Percentiles rank a stretch among this genome's conserved stretches.
Evolutionary conservation across 768 basidiomycete species (phyloP).

Genomic region (Phaeotremella skinneri): DNA sequence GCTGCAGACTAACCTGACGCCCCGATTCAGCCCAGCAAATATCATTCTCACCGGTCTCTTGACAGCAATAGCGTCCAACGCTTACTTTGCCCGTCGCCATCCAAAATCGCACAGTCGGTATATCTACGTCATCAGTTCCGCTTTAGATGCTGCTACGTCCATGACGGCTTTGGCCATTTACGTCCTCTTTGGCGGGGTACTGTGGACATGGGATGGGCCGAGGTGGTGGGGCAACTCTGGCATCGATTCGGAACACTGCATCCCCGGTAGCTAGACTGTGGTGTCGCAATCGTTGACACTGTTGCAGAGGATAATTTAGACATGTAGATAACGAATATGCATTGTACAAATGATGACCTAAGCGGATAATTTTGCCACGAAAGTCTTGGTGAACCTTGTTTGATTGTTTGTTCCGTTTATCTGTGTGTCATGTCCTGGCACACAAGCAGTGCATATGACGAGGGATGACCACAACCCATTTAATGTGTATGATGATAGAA

Average conservation of each 20-base stretch:
- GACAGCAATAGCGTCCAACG: slow-evolving; percentile 41
- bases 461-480: too few relatives aligned
- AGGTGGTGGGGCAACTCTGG: slow-evolving; percentile 49
- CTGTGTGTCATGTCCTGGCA: too few relatives aligned
- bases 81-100: slow-evolving; percentile 36
- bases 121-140: slow-evolving; percentile 49
- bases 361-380: slow-evolving; percentile 1
- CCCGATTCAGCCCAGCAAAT: slow-evolving; percentile 42
- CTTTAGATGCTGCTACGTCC: slow-evolving; percentile 50
- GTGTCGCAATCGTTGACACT: too few relatives aligned
- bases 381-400: too few relatives aligned
- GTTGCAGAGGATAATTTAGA: too few relatives aligned
- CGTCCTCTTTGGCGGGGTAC: slow-evolving; percentile 44
- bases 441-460: too few relatives aligned
- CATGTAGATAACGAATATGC: too few relatives aligned
- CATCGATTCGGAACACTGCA: slow-evolving; percentile 51
- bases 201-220: slow-evolving; percentile 34
- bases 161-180: slow-evolving; percentile 50
- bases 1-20: slow-evolving; percentile 4
- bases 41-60: slow-evolving; percentile 45
- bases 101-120: slow-evolving; percentile 39
- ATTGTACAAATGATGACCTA: too few relatives aligned
- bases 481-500: too few relatives aligned
- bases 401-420: too few relatives aligned
- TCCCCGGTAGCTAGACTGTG: slow-evolving; percentile 26